A percentile compares a stretch with the other conserved stretches of the same genome.
These are phyloP conservation scores for Xanthoparmelia taractica DNA, from an alignment of 495 filamentous ascomycete species.

Conservation along the genomic window DNA sequence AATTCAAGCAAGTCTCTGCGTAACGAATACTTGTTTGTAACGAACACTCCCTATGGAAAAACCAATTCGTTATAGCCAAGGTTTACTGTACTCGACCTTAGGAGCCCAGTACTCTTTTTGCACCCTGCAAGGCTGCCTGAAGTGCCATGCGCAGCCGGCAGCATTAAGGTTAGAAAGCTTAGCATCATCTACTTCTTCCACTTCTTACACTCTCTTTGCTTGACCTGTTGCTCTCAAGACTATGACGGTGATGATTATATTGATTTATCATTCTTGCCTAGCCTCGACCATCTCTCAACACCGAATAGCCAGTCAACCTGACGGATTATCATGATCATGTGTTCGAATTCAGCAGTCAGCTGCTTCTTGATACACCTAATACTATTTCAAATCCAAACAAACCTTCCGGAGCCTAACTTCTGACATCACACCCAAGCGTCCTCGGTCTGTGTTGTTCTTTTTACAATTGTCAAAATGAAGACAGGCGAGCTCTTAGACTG, in stretches of 20 bases:
- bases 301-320: too few species aligned
- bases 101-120: too few species aligned
- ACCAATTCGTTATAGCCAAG: too few species aligned
- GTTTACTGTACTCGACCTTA: too few species aligned
- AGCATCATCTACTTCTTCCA: constrained; percentile 4
- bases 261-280: not conserved
- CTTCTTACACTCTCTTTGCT: not conserved
- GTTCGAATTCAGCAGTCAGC: not conserved
- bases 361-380: not conserved
- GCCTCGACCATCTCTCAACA: not conserved
- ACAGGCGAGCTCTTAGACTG: constrained; percentile 28
- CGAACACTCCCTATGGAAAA: too few species aligned
- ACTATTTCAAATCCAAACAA: too few species aligned
- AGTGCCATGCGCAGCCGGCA: not conserved
- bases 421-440: not conserved
- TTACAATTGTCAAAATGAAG: constrained; percentile 3
- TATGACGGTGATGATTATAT: not conserved
- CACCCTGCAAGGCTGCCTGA: constrained; percentile 2
- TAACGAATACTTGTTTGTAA: too few species aligned
- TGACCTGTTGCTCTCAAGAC: not conserved
- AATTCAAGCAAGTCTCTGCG: too few species aligned
- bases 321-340: not conserved
- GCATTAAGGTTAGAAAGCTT: constrained; percentile 6
- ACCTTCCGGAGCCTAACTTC: not conserved
- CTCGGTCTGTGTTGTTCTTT: not conserved